Evolutionary conservation across 1,139 yeast genomes (phyloP), one percentile per base, ranked within the genome.

Genomic region (Nakaseomyces uthaithaninus): DNA sequence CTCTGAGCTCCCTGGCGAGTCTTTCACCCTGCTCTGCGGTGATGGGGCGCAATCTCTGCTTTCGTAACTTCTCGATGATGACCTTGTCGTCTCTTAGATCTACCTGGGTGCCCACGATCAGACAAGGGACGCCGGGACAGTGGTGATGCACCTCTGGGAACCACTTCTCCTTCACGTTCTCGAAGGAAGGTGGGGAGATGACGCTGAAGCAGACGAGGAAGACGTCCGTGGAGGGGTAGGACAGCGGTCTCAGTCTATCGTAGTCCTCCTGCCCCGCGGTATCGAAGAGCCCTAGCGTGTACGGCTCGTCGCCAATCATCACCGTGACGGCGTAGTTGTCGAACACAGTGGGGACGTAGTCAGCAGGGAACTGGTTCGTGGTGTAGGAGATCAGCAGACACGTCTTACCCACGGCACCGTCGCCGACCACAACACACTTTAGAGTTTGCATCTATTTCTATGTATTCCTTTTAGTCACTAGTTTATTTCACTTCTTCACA

Each of bases 241-340:
- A 81, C 53, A 89, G 72, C 10, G 97, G 97, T 66, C 97, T 83
- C 60, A 89, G 71, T 61, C 97, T 75, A 65, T 89, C 97, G 64
- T 89, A 89, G 69, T 89, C 97, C 72, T 89, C 96, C 69, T 89
- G 97, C 30, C 97, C 97, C 18, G 97, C 97, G 36, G 97, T 89
- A 68, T 89, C 97, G 61, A 87, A 89, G 47, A 89, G 71, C 10
- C 96, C 96, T 55, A 89, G 76, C 19, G 95, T 89, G 65, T 85
- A 87, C 30, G 97, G 96, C 65, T 87, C 96, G 60, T 87, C 96
- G 37, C 95, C 97, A 61, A 89, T 89, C 74, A 89, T 89, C 44
- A 89, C 96, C 3, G 96, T 89, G 42, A 89, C 97, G 10, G 96
- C 96, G 62, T 89, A 89, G 69, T 89, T 89, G 63, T 89, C 96